Conservation (phyloP, 1,139 yeast species). For the Saccharomyces pastorianus region DNA sequence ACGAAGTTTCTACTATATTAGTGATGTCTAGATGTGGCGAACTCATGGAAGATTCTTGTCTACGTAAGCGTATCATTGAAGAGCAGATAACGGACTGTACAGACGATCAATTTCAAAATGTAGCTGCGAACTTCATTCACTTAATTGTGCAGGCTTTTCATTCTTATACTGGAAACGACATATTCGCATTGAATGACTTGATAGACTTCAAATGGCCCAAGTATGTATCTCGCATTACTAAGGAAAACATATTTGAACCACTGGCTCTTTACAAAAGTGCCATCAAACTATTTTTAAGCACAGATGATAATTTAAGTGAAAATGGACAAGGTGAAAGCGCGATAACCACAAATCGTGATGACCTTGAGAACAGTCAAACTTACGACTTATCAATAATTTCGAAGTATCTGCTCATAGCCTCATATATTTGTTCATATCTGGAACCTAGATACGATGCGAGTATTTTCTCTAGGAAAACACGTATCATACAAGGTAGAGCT, state of each 20-base stretch:
- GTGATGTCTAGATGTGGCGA: slow-evolving; percentile 14
- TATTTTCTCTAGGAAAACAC: slow-evolving; percentile 52
- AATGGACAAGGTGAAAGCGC: slow-evolving; percentile 9
- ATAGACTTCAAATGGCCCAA: slow-evolving; percentile 29
- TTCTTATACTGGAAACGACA: slow-evolving; percentile 29
- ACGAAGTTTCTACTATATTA: slow-evolving; percentile 21
- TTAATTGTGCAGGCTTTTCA: slow-evolving; percentile 28
- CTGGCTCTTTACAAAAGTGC: slow-evolving; percentile 22
- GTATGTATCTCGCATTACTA: slow-evolving; percentile 18
- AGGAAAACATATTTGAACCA: slow-evolving; percentile 21
- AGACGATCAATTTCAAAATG: slow-evolving; percentile 12
- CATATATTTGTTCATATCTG: slow-evolving; percentile 64
- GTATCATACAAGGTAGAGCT: slow-evolving; percentile 36
- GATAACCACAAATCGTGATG: slow-evolving; percentile 13
- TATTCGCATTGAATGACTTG: slow-evolving; percentile 23
- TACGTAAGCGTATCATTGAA: slow-evolving; percentile 7
- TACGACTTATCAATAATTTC: slow-evolving; percentile 45
- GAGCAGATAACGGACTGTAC: slow-evolving; percentile 11
- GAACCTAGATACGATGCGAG: slow-evolving; percentile 55
- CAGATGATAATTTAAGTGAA: slow-evolving; percentile 22
- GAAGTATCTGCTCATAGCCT: slow-evolving; percentile 57
- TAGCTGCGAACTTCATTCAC: slow-evolving; percentile 22
- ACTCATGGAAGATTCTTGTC: slow-evolving; percentile 10
- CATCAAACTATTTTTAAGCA: slow-evolving; percentile 17
- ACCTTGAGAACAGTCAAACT: slow-evolving; percentile 12